A percentile compares a stretch with the other conserved stretches of the same genome.
These are phyloP conservation scores for Thraustochytrium sp. DNA, from an alignment of 352 stramenopile species.

Conservation along the genomic window DNA sequence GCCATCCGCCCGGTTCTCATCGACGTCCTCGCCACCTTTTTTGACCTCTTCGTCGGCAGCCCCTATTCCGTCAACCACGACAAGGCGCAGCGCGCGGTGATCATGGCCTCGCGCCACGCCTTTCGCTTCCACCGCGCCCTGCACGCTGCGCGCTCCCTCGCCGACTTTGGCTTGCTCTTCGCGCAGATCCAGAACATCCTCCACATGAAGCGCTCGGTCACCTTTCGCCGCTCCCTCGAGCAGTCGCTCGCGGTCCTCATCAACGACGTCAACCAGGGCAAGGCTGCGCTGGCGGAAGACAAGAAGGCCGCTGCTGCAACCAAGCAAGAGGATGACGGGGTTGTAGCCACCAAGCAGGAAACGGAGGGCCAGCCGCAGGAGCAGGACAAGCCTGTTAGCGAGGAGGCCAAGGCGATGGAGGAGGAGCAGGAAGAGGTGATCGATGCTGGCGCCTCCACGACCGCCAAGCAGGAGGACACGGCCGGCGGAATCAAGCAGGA, in stretches of 20 bases:
- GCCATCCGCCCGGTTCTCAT: not conserved
- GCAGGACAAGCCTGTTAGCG: too few relatives aligned
- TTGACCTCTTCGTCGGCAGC: constrained; percentile 15
- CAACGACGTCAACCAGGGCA: not conserved
- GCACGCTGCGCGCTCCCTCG: not conserved
- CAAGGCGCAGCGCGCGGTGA: constrained; percentile 25
- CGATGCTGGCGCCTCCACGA: too few relatives aligned
- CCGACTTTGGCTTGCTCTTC: constrained; percentile 29
- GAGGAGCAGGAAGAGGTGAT: too few relatives aligned
- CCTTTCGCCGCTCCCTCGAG: not conserved
- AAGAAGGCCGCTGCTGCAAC: not conserved
- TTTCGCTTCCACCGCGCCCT: not conserved
- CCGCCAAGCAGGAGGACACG: too few relatives aligned
- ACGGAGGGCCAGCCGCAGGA: not conserved
- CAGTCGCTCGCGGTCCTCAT: not conserved
- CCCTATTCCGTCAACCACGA: constrained; percentile 7
- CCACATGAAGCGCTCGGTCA: not conserved
- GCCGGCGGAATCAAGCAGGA: not conserved
- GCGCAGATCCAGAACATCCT: constrained; percentile 23
- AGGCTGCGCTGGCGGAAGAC: not conserved
- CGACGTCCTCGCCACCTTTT: not conserved
- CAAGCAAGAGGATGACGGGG: not conserved
- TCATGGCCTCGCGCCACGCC: not conserved
- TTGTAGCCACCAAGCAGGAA: not conserved
- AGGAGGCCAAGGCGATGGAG: too few relatives aligned